phyloP scores from a whole-genome alignment of 2,329 filamentous ascomycete genomes.

The Aspergillus pseudoterreus region DNA sequence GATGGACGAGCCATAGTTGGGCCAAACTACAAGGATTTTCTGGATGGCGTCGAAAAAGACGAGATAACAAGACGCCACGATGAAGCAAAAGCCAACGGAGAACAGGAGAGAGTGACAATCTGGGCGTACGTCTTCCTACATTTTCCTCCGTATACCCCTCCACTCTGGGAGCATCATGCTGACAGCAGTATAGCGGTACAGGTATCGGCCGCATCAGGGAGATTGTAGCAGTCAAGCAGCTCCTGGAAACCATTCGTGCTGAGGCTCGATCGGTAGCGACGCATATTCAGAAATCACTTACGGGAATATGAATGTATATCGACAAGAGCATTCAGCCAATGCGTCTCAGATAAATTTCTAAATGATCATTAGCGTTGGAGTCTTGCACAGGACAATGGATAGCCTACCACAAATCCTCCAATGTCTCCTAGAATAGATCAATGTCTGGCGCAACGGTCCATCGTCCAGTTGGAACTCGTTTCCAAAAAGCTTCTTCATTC shows the following conservation, averaged over 20 bases:
- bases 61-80: background rate
- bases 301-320: too few species aligned
- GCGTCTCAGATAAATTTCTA: background rate
- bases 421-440: background rate
- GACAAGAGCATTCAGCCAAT: background rate
- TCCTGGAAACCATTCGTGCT: background rate
- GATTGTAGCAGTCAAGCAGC: background rate
- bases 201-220: background rate
- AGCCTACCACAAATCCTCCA: background rate
- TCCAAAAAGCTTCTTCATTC: constrained; percentile 30
- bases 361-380: background rate
- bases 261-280: background rate
- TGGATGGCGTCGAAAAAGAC: background rate
- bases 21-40: background rate
- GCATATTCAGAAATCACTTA: background rate
- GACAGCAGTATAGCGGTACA: background rate
- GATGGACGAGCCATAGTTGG: background rate
- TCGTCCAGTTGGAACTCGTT: background rate
- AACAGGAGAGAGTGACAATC: background rate
- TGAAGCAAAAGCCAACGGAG: background rate
- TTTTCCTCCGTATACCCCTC: background rate
- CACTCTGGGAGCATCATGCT: background rate
- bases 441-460: background rate
- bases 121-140: background rate
- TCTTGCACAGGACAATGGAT: background rate